Evolutionary conservation across 2,329 filamentous ascomycete genomes (phyloP).

Genomic region (Massarina eburnea): DNA sequence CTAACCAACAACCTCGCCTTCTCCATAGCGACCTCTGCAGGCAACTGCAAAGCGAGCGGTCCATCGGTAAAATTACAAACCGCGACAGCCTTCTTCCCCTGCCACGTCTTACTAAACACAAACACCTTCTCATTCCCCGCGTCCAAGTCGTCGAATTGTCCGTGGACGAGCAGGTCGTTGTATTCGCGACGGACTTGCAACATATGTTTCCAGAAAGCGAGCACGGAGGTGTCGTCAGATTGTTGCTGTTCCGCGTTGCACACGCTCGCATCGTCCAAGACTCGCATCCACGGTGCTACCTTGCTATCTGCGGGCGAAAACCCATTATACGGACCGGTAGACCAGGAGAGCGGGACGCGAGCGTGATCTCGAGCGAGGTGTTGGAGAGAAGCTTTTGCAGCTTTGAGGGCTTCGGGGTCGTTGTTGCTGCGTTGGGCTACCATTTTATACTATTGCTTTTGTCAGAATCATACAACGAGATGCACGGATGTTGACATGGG

Average conservation of each 20-base stretch:
- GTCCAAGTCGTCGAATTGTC: slow-evolving; percentile 58
- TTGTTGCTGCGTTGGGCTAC: slow-evolving; percentile 23
- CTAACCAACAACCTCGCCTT: slow-evolving; percentile 32
- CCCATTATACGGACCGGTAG: slow-evolving; percentile 57
- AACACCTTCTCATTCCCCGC: slow-evolving; percentile 61
- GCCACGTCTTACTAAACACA: slow-evolving; percentile 40
- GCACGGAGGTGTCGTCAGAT: slow-evolving; percentile 48
- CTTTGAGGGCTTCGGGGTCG: slow-evolving; percentile 43
- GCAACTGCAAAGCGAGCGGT: slow-evolving; percentile 36
- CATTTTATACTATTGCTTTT: slow-evolving; percentile 41
- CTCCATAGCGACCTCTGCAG: slow-evolving; percentile 28
- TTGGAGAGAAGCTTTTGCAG: slow-evolving; percentile 57
- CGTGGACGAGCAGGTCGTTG: slow-evolving; percentile 63
- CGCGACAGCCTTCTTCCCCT: slow-evolving; percentile 28
- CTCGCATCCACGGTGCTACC: slow-evolving; percentile 62
- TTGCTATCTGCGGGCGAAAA: slow-evolving; percentile 54
- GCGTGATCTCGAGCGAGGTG: slow-evolving; percentile 66
- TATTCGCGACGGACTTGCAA: slow-evolving; percentile 59
- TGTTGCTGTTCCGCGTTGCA: slow-evolving; percentile 62
- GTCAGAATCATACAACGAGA: not conserved
- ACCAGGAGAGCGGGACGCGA: slow-evolving; percentile 71
- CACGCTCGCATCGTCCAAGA: slow-evolving; percentile 55
- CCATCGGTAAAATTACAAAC: slow-evolving; percentile 41
- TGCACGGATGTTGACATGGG: too few species aligned
- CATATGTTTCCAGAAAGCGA: slow-evolving; percentile 63